phyloP scores from a whole-genome alignment of 1,284 basidiomycete genomes.

The Tremellales sp. region DNA sequence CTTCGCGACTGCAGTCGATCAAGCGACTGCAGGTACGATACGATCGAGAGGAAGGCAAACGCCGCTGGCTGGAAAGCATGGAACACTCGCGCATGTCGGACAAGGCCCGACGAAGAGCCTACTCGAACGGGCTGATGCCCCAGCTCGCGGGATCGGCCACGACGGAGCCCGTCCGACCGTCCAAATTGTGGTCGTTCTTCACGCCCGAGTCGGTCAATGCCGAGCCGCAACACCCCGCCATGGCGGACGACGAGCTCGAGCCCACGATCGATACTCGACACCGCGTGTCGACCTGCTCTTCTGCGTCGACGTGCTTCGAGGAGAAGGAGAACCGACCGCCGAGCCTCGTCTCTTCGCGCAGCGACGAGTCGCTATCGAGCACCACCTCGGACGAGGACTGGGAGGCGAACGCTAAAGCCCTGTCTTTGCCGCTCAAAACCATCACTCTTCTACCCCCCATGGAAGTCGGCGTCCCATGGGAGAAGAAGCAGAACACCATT shows the following conservation, averaged over 20 bases:
- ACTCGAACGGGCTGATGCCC: conserved; percentile 29
- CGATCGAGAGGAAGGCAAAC: conserved; percentile 45
- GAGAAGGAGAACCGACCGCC: not conserved
- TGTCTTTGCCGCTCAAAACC: too few species aligned
- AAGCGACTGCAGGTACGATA: conserved; percentile 36
- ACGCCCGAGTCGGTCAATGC: too few species aligned
- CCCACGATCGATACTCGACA: too few species aligned
- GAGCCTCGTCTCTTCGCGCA: not conserved
- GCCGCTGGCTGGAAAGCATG: conserved; percentile 41
- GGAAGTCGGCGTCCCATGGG: too few species aligned
- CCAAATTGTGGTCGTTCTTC: conserved; percentile 25
- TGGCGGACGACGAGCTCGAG: too few species aligned
- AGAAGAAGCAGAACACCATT: too few species aligned
- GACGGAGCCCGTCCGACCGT: conserved; percentile 19
- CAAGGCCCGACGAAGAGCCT: conserved; percentile 38
- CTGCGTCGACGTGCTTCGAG: not conserved
- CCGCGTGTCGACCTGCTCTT: too few species aligned
- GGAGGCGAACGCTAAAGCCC: too few species aligned
- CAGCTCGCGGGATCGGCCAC: not conserved
- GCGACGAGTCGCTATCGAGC: not conserved
- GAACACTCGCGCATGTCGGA: conserved; percentile 40
- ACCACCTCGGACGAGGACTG: not conserved
- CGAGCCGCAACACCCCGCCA: too few species aligned
- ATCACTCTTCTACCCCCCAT: too few species aligned
- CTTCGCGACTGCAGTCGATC: conserved; percentile 32